phyloP scores from a whole-genome alignment of 768 basidiomycete species.

The Suillus occidentalis region DNA sequence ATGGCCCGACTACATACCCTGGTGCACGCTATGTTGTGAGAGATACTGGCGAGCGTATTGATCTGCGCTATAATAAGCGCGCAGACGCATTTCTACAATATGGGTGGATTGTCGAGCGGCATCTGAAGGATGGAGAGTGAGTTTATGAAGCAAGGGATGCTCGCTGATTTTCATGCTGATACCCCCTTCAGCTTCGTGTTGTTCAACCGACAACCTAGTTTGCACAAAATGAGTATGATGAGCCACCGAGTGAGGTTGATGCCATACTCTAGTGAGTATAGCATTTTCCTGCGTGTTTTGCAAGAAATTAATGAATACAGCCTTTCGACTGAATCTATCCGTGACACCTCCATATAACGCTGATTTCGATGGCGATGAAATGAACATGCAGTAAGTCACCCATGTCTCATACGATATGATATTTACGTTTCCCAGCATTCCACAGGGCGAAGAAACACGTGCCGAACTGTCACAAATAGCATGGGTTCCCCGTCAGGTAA shows the following conservation, averaged over 20 bases:
- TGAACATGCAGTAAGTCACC: constrained; percentile 97
- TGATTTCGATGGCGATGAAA: constrained; percentile 99
- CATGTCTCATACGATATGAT: constrained; percentile 8
- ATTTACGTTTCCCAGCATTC: constrained; percentile 59
- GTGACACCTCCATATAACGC: constrained; percentile 99
- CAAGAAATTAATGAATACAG: constrained; percentile 37
- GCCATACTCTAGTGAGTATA: constrained; percentile 90
- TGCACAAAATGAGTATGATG: constrained; percentile 99
- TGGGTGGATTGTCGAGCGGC: constrained; percentile 98
- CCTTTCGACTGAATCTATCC: constrained; percentile 96
- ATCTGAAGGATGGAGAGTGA: constrained; percentile 97
- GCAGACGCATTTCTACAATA: constrained; percentile 95
- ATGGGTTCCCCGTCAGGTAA: constrained; percentile 95
- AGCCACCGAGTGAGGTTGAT: constrained; percentile 95
- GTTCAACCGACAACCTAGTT: constrained; percentile 96
- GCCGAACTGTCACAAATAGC: constrained; percentile 98
- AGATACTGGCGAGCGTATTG: constrained; percentile 96
- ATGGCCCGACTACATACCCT: constrained; percentile 92
- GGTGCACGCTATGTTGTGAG: constrained; percentile 96
- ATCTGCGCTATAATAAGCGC: constrained; percentile 94
- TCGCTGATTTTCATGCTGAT: constrained; percentile 18
- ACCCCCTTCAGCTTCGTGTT: constrained; percentile 65
- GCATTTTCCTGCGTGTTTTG: constrained; percentile 11
- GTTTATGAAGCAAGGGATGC: constrained; percentile 35
- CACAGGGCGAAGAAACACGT: constrained; percentile 97